phyloP scores from a whole-genome alignment of 371 early-diverging fungal species.

The Mortierella sp. region DNA sequence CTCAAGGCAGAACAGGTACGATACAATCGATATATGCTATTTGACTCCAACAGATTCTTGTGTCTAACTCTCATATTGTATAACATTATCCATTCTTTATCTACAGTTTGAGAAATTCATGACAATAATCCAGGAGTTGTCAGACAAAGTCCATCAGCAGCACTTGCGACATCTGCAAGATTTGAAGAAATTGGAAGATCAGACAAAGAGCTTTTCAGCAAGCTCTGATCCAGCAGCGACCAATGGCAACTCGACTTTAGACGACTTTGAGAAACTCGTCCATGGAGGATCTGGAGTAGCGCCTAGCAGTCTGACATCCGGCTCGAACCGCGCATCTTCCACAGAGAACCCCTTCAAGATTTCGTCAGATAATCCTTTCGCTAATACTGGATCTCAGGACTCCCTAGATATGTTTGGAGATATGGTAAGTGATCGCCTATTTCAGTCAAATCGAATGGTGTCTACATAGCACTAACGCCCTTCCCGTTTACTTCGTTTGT shows the following conservation, averaged over 20 bases:
- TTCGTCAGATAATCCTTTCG: constrained; percentile 52
- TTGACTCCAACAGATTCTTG: not conserved
- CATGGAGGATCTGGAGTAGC: constrained; percentile 23
- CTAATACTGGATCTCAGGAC: constrained; percentile 18
- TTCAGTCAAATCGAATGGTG: no score
- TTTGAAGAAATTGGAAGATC: constrained; percentile 70
- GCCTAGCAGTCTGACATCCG: constrained; percentile 20
- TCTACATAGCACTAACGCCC: not conserved
- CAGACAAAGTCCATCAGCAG: constrained; percentile 74
- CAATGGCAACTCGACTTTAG: constrained; percentile 38
- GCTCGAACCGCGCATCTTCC: constrained; percentile 21
- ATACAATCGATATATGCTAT: not conserved
- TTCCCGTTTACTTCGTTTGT: not conserved
- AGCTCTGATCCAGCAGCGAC: constrained; percentile 26
- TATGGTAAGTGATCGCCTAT: constrained; percentile 22
- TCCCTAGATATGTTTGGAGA: constrained; percentile 55
- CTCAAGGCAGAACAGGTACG: constrained; percentile 78
- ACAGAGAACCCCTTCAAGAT: constrained; percentile 56
- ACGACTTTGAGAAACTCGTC: constrained; percentile 54
- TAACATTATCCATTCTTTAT: not conserved
- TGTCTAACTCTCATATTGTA: not conserved
- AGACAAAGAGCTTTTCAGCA: constrained; percentile 59
- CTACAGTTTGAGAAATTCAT: constrained; percentile 76
- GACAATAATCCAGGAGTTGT: constrained; percentile 74
- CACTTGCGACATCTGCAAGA: constrained; percentile 75